Conservation (phyloP, 192 early-diverging fungal species). For the Jimgerdemannia flammicorona region DNA sequence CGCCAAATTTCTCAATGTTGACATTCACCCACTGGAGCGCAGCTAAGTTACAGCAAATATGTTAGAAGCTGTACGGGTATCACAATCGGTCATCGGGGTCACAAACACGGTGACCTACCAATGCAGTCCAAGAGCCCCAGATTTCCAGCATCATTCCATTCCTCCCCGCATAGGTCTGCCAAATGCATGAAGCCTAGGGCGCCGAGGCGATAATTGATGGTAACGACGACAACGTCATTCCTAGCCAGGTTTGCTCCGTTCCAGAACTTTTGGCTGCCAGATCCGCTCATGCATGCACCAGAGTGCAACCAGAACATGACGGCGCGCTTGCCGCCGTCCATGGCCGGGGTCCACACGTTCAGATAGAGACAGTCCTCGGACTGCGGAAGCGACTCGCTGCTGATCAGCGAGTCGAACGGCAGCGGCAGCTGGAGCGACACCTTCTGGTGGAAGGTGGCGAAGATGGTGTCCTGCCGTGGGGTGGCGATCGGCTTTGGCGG, state of each 20-base stretch:
- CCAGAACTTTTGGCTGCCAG: conserved; percentile 25
- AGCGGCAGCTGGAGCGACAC: conserved; percentile 24
- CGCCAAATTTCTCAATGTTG: conserved; percentile 62
- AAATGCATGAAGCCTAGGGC: conserved; percentile 41
- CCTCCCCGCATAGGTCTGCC: conserved; percentile 2
- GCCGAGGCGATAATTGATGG: conserved; percentile 57
- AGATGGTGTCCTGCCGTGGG: conserved; percentile 12
- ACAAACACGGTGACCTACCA: not conserved
- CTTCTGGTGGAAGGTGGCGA: conserved; percentile 14
- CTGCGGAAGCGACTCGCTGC: conserved; percentile 17
- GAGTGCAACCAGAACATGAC: conserved; percentile 62
- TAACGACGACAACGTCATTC: conserved; percentile 27
- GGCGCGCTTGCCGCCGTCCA: conserved; percentile 30
- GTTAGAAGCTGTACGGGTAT: not conserved
- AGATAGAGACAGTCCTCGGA: conserved; percentile 52
- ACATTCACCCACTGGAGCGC: conserved; percentile 55
- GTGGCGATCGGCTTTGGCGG: conserved; percentile 25
- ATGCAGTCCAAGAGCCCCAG: conserved; percentile 25
- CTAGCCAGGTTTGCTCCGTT: conserved; percentile 26
- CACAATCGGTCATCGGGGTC: not conserved
- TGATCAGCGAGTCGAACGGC: conserved; percentile 27
- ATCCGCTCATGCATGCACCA: conserved; percentile 47
- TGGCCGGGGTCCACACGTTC: conserved; percentile 46
- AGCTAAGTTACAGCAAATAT: not conserved
- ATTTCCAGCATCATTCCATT: conserved; percentile 10